These are phyloP conservation scores for Tetrapisispora nanseiensis DNA, from an alignment of 805 yeast species.

Conservation along the genomic window DNA sequence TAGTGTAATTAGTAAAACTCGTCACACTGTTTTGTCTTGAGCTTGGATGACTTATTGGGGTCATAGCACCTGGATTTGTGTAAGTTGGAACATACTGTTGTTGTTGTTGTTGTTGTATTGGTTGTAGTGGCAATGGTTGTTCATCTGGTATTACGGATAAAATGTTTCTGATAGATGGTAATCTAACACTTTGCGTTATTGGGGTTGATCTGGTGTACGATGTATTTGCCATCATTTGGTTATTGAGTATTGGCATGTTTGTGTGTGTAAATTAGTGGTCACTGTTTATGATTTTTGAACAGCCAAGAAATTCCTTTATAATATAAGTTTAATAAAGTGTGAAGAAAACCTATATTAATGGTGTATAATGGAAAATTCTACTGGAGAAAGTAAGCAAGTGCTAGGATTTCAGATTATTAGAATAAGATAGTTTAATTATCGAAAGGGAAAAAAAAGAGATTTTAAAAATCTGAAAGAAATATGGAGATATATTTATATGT, in stretches of 20 bases:
- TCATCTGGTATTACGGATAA: neutral
- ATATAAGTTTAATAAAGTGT: too few relatives aligned
- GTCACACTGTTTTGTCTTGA: slow-evolving; percentile 3
- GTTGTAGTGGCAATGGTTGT: neutral
- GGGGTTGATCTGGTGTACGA: neutral
- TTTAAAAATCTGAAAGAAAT: too few relatives aligned
- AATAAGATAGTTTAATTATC: too few relatives aligned
- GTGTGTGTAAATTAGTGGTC: too few relatives aligned
- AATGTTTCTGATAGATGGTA: slow-evolving; percentile 4
- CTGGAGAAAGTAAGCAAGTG: too few relatives aligned
- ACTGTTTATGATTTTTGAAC: too few relatives aligned
- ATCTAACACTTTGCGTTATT: neutral
- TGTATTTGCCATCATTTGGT: neutral
- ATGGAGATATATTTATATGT: neutral
- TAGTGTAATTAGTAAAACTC: neutral
- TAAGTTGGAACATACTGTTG: neutral
- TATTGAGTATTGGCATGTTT: neutral
- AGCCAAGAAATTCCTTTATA: too few relatives aligned
- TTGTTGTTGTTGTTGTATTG: neutral
- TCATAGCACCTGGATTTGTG: neutral
- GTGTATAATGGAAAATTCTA: too few relatives aligned
- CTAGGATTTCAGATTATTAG: too few relatives aligned
- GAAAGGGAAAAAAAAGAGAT: too few relatives aligned
- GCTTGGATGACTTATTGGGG: slow-evolving; percentile 2
- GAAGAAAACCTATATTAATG: too few relatives aligned